Evolutionary conservation across 805 yeast species (phyloP).

Genomic region (Pichia deserticola): DNA sequence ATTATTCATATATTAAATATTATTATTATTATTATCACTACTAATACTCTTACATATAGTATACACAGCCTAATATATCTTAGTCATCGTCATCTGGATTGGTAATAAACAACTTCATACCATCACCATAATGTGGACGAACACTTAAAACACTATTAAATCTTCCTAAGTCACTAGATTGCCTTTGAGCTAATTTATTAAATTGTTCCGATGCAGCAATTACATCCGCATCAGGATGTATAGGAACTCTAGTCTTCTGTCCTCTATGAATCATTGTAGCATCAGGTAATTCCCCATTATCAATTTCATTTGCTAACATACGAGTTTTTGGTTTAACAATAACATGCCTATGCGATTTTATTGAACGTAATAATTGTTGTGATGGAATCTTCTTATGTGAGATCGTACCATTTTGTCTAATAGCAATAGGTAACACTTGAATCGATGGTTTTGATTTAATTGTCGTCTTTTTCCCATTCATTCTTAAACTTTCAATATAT

Average conservation of each 20-base stretch:
- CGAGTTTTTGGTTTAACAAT: slow-evolving; percentile 57
- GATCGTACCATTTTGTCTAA: slow-evolving; percentile 34
- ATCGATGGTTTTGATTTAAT: slow-evolving; percentile 26
- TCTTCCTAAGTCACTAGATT: slow-evolving; percentile 21
- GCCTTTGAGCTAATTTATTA: slow-evolving; percentile 15
- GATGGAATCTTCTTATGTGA: slow-evolving; percentile 25
- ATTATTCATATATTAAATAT: too few species aligned
- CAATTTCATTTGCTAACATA: slow-evolving; percentile 68
- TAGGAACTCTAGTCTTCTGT: slow-evolving; percentile 24
- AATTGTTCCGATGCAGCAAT: slow-evolving; percentile 27
- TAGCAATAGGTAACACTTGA: slow-evolving; percentile 41
- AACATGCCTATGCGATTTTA: slow-evolving; percentile 46
- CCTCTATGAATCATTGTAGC: slow-evolving; percentile 25
- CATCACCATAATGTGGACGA: slow-evolving; percentile 10
- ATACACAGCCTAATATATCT: too few species aligned
- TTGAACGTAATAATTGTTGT: slow-evolving; percentile 19
- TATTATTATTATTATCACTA: too few species aligned
- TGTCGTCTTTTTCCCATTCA: not conserved
- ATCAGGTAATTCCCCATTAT: slow-evolving; percentile 46
- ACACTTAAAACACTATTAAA: slow-evolving; percentile 26
- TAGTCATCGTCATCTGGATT: slow-evolving; percentile 49
- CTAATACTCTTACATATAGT: too few species aligned
- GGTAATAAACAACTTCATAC: slow-evolving; percentile 38
- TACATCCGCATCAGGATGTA: slow-evolving; percentile 28
- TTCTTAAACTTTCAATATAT: slow-evolving; percentile 34